These are phyloP conservation scores for Trichoderma sp. DNA, from an alignment of 2,329 filamentous ascomycete species.

Conservation along the genomic window DNA sequence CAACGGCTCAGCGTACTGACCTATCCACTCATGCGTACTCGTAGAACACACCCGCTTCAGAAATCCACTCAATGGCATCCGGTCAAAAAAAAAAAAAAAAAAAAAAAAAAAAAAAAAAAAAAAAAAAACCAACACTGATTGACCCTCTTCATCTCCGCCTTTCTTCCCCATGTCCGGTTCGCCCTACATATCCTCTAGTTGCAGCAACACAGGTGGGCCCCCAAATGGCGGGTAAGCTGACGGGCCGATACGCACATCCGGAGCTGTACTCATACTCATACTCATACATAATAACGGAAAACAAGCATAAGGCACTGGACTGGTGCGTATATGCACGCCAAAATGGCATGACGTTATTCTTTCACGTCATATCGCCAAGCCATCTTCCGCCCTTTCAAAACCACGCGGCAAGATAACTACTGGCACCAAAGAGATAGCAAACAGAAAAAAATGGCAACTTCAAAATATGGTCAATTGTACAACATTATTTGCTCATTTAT, in stretches of 20 bases:
- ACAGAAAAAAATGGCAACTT: neutral
- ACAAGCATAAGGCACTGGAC: neutral
- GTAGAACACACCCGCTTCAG: neutral
- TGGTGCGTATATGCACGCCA: neutral
- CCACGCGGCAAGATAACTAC: neutral
- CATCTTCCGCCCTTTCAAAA: neutral
- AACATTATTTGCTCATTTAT: neutral
- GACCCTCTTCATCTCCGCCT: neutral
- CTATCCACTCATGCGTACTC: neutral
- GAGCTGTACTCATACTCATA: neutral
- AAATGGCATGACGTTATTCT: conserved; percentile 1
- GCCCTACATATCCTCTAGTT: neutral
- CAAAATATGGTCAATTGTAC: neutral
- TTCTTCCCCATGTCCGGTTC: neutral
- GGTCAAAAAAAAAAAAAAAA: neutral
- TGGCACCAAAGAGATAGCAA: neutral
- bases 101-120: too few relatives aligned
- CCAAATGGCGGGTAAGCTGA: conserved; percentile 6
- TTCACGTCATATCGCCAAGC: neutral
- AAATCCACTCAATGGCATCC: neutral
- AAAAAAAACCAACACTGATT: neutral
- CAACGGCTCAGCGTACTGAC: neutral
- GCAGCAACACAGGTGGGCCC: neutral
- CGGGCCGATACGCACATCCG: neutral
- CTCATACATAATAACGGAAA: too few relatives aligned